phyloP scores from a whole-genome alignment of 495 filamentous ascomycete species.

The Xylaria acuta region DNA sequence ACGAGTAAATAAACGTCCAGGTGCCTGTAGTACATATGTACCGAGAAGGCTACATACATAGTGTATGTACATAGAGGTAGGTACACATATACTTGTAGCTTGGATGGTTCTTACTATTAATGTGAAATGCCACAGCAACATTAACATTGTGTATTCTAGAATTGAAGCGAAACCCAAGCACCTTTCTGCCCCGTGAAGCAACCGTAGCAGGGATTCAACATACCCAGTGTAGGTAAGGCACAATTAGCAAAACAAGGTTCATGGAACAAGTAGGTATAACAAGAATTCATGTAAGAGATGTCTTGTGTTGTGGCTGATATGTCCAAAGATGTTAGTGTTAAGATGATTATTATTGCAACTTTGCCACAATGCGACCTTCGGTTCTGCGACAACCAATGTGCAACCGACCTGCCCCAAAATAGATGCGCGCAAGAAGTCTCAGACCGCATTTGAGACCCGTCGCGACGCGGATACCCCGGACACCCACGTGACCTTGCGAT shows the following conservation, averaged over 20 bases:
- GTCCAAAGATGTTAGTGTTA: not conserved
- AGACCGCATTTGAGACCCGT: not conserved
- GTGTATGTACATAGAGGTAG: too few relatives aligned
- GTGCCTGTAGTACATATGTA: not conserved
- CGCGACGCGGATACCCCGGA: slow-evolving; percentile 10
- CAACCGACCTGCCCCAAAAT: not conserved
- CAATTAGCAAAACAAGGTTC: not conserved
- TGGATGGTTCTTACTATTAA: not conserved
- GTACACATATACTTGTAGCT: not conserved
- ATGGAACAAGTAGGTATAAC: not conserved
- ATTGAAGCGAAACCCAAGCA: not conserved
- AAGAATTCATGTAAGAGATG: not conserved
- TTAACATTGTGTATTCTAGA: not conserved
- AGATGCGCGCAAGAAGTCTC: not conserved
- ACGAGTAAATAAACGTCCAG: not conserved
- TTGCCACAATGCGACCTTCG: not conserved
- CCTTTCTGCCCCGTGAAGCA: not conserved
- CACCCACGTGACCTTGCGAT: slow-evolving; percentile 11
- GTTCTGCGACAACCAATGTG: slow-evolving; percentile 1
- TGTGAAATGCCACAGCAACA: slow-evolving; percentile 2
- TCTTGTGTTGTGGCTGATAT: not conserved
- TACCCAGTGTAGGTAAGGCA: not conserved
- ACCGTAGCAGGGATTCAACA: not conserved
- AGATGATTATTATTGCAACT: not conserved
- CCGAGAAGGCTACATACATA: too few relatives aligned